Evolutionary conservation across 2,329 filamentous ascomycete genomes (phyloP).

Genomic region (Exophiala dermatitidis): DNA sequence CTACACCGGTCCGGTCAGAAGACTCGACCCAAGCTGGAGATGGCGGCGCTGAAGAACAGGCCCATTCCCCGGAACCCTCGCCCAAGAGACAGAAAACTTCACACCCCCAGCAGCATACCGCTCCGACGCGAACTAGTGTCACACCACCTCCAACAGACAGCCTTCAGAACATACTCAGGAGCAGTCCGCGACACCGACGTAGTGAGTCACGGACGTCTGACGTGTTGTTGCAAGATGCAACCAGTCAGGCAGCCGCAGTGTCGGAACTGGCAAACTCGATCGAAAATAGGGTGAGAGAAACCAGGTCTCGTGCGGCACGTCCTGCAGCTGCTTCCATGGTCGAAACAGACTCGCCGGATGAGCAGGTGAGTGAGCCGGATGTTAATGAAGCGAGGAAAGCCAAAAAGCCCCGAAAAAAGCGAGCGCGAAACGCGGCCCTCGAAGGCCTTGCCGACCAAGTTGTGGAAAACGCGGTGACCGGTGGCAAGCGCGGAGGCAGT

Average conservation of each 20-base stretch:
- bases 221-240: conserved; percentile 19
- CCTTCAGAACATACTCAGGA: conserved; percentile 6
- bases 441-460: conserved; percentile 13
- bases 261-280: conserved; percentile 23
- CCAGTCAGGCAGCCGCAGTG: conserved; percentile 16
- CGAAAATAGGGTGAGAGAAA: conserved; percentile 13
- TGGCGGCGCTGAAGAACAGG: background rate
- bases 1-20: conserved; percentile 10
- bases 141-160: conserved; percentile 9
- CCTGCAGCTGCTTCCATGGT: background rate
- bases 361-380: background rate
- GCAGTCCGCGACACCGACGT: conserved; percentile 10
- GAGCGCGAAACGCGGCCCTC: conserved; percentile 4
- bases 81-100: conserved; percentile 20
- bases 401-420: conserved; percentile 4
- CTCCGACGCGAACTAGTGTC: conserved; percentile 4
- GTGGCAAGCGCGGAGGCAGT: background rate
- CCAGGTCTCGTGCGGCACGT: conserved; percentile 2
- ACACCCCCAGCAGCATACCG: conserved; percentile 4
- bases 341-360: conserved; percentile 2
- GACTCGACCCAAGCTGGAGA: conserved; percentile 8
- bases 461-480: conserved; percentile 11
- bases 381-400: background rate
- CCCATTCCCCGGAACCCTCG: background rate
- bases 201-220: conserved; percentile 23